phyloP scores from a whole-genome alignment of 768 basidiomycete genomes.

The Tephrocybe sp. region DNA sequence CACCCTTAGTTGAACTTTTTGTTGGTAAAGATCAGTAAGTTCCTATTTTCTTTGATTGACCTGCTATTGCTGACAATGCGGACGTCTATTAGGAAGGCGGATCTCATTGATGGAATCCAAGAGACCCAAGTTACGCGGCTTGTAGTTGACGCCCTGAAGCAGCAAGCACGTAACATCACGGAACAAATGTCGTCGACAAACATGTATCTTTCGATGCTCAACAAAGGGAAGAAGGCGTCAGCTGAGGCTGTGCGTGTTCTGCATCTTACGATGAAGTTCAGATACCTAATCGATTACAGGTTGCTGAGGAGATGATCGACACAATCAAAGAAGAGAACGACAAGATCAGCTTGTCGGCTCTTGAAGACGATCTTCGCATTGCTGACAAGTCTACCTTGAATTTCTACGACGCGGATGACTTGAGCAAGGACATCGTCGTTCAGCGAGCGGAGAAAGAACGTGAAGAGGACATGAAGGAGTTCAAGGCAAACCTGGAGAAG shows the following conservation, averaged over 20 bases:
- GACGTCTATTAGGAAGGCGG: slow-evolving; percentile 1
- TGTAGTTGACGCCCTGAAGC: background rate
- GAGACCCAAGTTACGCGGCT: slow-evolving; percentile 5
- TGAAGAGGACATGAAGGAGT: background rate
- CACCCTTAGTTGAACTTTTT: background rate
- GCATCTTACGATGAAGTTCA: background rate
- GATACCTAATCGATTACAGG: background rate
- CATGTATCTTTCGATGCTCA: slow-evolving; percentile 1
- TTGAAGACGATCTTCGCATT: background rate
- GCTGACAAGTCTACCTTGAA: background rate
- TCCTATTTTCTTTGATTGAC: too few species aligned
- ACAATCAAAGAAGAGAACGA: background rate
- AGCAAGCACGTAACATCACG: slow-evolving; percentile 5
- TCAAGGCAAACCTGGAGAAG: background rate
- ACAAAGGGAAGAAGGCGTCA: background rate
- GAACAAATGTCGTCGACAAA: slow-evolving; percentile 2
- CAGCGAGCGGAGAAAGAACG: background rate
- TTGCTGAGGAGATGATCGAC: background rate
- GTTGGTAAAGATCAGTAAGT: background rate
- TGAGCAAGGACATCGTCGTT: background rate
- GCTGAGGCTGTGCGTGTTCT: background rate
- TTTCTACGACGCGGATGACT: background rate
- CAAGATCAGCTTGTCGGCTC: background rate
- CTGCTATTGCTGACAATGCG: too few species aligned
- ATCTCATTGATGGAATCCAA: slow-evolving; percentile 4